Conservation (phyloP, 2,329 filamentous ascomycete genomes). For the Aspergillus carbonarius region DNA sequence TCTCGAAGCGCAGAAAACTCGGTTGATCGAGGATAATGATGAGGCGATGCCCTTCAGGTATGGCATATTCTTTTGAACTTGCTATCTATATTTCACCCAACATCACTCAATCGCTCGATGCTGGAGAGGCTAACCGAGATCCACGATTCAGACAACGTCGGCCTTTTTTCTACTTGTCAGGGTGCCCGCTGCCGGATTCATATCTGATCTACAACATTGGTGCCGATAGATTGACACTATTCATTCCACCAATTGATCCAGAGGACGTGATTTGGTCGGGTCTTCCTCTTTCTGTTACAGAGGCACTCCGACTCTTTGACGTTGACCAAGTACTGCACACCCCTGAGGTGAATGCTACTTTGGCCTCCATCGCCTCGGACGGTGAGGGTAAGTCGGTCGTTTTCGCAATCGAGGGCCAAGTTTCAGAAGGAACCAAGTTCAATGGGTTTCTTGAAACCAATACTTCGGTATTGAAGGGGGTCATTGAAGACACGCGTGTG, state of each 20-base stretch:
- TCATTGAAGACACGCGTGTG: conserved; percentile 77
- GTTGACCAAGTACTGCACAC: conserved; percentile 74
- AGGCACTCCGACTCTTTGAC: conserved; percentile 76
- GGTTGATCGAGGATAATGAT: conserved; percentile 86
- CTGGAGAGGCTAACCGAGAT: conserved; percentile 6
- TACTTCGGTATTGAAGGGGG: conserved; percentile 58
- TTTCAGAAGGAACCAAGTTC: conserved; percentile 71
- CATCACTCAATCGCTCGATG: background rate
- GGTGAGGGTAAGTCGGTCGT: conserved; percentile 52
- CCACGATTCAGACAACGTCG: conserved; percentile 68
- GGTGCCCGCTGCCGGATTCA: conserved; percentile 77
- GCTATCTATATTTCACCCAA: background rate
- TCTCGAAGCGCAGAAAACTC: conserved; percentile 78
- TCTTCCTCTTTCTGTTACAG: conserved; percentile 71
- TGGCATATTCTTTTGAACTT: background rate
- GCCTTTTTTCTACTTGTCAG: conserved; percentile 92
- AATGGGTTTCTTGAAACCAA: conserved; percentile 68
- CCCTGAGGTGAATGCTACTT: conserved; percentile 71
- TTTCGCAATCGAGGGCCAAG: conserved; percentile 76
- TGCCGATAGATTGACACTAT: conserved; percentile 73
- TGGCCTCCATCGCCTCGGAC: conserved; percentile 51
- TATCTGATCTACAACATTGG: conserved; percentile 78
- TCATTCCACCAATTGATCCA: conserved; percentile 84
- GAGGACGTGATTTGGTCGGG: conserved; percentile 92
- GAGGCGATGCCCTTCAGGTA: conserved; percentile 77